Base-by-base conservation (phyloP, 257 asterid species). In the Solanum pinnatisectum region DNA sequence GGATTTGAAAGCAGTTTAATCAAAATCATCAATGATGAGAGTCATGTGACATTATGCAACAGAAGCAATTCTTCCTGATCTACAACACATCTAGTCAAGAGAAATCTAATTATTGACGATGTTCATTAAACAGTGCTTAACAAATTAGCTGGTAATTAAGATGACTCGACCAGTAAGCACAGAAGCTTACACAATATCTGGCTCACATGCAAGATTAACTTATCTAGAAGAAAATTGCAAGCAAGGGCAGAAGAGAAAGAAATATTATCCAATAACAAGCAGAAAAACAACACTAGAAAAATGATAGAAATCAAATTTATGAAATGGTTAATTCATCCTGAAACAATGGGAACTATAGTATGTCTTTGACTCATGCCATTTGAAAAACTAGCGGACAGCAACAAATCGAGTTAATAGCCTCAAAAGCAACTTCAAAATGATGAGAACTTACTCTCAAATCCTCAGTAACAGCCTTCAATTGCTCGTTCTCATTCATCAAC, bases 401-500 rank as follows among this genome's bases (percentile, higher is more conserved):
- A 46, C 27, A 81, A 81, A 44, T 44, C 16, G 39, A 44, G 67
- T 81, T 46, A 76, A 46, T 27, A 46, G 85, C 85, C 68, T 81
- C 27, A 11, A 81, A 81, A 81, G 68, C 27, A 81, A 14, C 65
- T 12, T 40, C 14, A 70, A 86, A 71, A 71, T 82, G 56, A 87
- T 60, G 27, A 35, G 65, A 46, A 87, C 98, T 89, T 89, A 96
- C 98, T 91, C 93, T 89, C 67, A 93, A 88, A 85, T 96, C 98
- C 89, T 94, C 97, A 86, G 91, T 91, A 44, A 91, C 90, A 87
- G 93, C 88, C 92, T 94, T 95, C 88, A 94, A 90, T 91, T 94
- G 98, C 95, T 96, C 98, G 27, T 96, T 96, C 90, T 96, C 98
- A 88, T 92, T 94, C 98, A 94, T 95, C 95, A 96, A 87, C 87